Conservation (phyloP, 1,139 yeast genomes). For the Hansenula lynferdii region DNA sequence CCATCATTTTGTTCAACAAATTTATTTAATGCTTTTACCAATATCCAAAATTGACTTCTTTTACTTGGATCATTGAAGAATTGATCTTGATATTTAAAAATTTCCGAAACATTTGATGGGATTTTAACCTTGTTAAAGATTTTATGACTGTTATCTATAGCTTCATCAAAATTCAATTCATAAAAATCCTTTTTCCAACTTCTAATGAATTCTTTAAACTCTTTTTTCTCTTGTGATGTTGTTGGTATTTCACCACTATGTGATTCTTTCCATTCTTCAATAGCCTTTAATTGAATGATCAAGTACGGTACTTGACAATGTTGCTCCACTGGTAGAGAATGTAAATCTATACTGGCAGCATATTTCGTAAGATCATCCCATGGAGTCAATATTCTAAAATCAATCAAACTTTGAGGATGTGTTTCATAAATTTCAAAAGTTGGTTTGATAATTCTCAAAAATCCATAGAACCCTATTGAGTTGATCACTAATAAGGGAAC, state of each 20-base stretch:
- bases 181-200: conserved; percentile 33
- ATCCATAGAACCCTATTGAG: conserved; percentile 65
- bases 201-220: conserved; percentile 36
- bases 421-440: conserved; percentile 69
- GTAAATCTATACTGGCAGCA: conserved; percentile 47
- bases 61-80: conserved; percentile 11
- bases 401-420: conserved; percentile 62
- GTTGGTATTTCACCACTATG: conserved; percentile 37
- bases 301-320: conserved; percentile 74
- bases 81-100: conserved; percentile 27
- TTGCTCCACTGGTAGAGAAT: conserved; percentile 41
- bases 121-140: conserved; percentile 29
- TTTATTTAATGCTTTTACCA: conserved; percentile 47
- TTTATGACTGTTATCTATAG: conserved; percentile 52
- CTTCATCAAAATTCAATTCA: conserved; percentile 71
- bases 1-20: conserved; percentile 41
- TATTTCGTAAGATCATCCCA: conserved; percentile 67
- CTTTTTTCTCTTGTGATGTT: conserved; percentile 41
- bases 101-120: conserved; percentile 25
- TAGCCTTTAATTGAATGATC: conserved; percentile 55
- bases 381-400: conserved; percentile 65
- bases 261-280: conserved; percentile 37
- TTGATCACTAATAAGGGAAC: conserved; percentile 53
- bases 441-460: conserved; percentile 44
- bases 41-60: conserved; percentile 53